These are phyloP conservation scores for Metarhizium robertsii DNA, from an alignment of 2,329 filamentous ascomycete genomes.

Conservation along the genomic window DNA sequence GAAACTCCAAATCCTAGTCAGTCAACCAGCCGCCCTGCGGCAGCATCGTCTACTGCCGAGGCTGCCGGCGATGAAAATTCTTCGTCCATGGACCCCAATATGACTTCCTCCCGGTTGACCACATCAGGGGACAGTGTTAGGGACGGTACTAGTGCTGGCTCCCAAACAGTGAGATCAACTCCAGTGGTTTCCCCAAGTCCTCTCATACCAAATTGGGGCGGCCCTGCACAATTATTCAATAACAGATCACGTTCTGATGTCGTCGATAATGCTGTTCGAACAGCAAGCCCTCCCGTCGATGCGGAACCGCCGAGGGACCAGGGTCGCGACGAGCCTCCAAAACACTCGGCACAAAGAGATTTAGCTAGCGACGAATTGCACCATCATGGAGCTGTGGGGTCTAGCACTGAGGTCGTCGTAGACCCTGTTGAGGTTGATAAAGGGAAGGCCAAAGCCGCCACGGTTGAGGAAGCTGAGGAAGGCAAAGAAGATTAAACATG, in stretches of 20 bases:
- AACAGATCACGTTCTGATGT: slow-evolving; percentile 18
- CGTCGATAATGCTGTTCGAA: slow-evolving; percentile 10
- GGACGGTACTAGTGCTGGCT: not conserved
- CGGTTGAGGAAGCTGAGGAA: slow-evolving; percentile 35
- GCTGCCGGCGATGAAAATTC: not conserved
- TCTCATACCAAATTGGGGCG: slow-evolving; percentile 41
- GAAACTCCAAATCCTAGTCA: slow-evolving; percentile 9
- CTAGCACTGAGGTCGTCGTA: not conserved
- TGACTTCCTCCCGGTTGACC: not conserved
- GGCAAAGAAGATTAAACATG: slow-evolving; percentile 15
- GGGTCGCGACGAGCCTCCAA: not conserved
- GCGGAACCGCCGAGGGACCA: not conserved
- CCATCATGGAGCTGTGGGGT: not conserved
- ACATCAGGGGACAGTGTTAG: not conserved
- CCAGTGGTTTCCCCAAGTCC: slow-evolving; percentile 39
- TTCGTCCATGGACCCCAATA: not conserved
- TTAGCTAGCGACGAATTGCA: not conserved
- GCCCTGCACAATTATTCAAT: slow-evolving; percentile 38
- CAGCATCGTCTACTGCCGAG: not conserved
- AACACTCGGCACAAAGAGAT: not conserved
- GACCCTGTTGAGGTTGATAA: slow-evolving; percentile 17
- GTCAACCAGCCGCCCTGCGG: slow-evolving; percentile 1
- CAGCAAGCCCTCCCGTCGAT: slow-evolving; percentile 1
- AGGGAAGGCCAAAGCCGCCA: slow-evolving; percentile 35
- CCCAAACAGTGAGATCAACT: slow-evolving; percentile 12